Conservation (phyloP, 2,329 filamentous ascomycete species). For the Pyrenophora graminea region DNA sequence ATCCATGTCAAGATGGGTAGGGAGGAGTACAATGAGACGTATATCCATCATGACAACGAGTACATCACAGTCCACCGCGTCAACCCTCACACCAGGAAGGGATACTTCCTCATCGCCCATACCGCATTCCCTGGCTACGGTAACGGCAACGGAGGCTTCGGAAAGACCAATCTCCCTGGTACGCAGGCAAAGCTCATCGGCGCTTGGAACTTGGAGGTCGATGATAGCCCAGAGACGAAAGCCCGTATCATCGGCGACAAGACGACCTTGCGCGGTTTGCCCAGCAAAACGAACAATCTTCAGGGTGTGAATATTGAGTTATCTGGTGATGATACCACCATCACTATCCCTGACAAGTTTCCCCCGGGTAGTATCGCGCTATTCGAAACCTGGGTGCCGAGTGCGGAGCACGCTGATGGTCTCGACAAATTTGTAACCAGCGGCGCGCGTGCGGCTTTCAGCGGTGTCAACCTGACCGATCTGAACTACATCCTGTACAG, state of each 20-base stretch:
- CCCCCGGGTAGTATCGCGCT: slow-evolving; percentile 92
- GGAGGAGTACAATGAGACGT: slow-evolving; percentile 91
- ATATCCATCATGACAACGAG: slow-evolving; percentile 94
- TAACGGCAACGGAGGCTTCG: slow-evolving; percentile 79
- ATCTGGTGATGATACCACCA: slow-evolving; percentile 74
- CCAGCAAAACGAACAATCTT: slow-evolving; percentile 76
- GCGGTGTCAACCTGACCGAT: slow-evolving; percentile 73
- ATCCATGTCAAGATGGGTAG: slow-evolving; percentile 96
- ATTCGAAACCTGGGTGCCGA: slow-evolving; percentile 94
- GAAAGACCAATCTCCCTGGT: slow-evolving; percentile 76
- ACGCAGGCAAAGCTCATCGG: slow-evolving; percentile 86
- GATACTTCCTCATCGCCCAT: slow-evolving; percentile 93
- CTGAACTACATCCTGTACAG: slow-evolving; percentile 91
- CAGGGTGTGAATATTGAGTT: slow-evolving; percentile 73
- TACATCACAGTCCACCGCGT: slow-evolving; percentile 96
- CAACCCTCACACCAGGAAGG: slow-evolving; percentile 87
- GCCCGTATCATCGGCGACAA: slow-evolving; percentile 69
- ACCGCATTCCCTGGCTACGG: slow-evolving; percentile 93
- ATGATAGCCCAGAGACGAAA: slow-evolving; percentile 72
- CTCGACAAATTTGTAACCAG: slow-evolving; percentile 86
- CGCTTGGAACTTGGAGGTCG: slow-evolving; percentile 90
- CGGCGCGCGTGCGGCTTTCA: slow-evolving; percentile 78
- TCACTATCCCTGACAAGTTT: slow-evolving; percentile 80
- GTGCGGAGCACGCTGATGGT: slow-evolving; percentile 79
- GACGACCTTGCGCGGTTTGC: slow-evolving; percentile 76